Base-by-base conservation (phyloP, 371 early-diverging fungal species). In the Vairimorpha necatrix region DNA sequence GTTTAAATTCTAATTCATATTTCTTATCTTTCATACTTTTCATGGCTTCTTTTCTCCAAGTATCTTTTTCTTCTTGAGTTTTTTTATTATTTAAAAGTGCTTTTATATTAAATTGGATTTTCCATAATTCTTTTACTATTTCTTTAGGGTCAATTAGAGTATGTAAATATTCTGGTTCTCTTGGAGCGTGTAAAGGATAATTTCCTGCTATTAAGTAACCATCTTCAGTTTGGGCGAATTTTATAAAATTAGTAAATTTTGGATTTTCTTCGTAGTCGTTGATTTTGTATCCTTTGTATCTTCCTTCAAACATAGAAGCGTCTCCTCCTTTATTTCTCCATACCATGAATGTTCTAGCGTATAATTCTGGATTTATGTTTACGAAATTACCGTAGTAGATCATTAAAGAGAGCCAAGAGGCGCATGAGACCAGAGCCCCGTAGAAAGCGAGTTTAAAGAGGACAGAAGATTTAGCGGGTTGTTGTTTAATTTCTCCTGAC, bases 241-340 rank as follows among this genome's bases (percentile, higher is more conserved):
- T 33, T 14, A 58, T 24, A 47, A 68, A 74, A 20, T 58, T 47
- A 53, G 56, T 38, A 32, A 53, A 53, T 28, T 67, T 46, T 47
- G 54, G 33, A 16, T 36, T 60, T 36, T 42, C 26, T 14, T 63
- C 48, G 22, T 74, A 67, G n/a, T 56, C 69, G 42, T 53, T 48
- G 26, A 46, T 47, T 47, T 67, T 67, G 34, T 58, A 58, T 18
- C 47, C 32, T 54, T 74, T 74, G 56, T 74, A 74, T 74, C 68
- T 74, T 16, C 62, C 75, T 26, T 56, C 34, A 18, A 67, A 53
- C 68, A 74, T 67, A n/a, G 47, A 22, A 34, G 61, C 34, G 54
- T 74, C 75, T 67, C 60, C 75, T 38, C 46, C 54, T 48, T 74
- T 74, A 53, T 36, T 61, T 28, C 75, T 74, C 68, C 68, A 74